Evolutionary conservation across 2,329 filamentous ascomycete genomes (phyloP), one percentile per base, ranked within the genome.

Genomic region (Magnaporthales sp.): DNA sequence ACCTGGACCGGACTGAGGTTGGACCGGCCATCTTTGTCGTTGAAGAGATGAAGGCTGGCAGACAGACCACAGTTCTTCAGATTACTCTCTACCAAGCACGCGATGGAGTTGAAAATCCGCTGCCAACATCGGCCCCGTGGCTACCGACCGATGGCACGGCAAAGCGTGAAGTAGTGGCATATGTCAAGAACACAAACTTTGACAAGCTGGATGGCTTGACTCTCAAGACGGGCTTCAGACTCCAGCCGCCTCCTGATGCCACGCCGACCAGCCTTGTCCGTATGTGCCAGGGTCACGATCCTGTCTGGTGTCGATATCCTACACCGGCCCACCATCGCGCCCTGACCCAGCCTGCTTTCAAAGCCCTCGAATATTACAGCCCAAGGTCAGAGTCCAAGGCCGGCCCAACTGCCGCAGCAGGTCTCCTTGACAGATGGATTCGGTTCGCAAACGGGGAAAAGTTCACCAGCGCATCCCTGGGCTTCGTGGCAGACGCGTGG

Each of bases 401-500:
- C 70, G 68, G 2, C 32, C 67, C 2, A 64, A 60, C 2, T 68
- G 67, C 26, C 77, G 75, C 63, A 73, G 79, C 31, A 79, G 54
- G 54, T 26, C 22, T 26, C 24, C 54, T 85, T 4, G 89, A 92
- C 72, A 81, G 90, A 74, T 93, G 90, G 90, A 77, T 91, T 3
- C 82, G 85, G 29, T 82, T 90, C 66, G 76, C 80, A 1, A 86
- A 84, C 15, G 83, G 83, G 1, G 84, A 85, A 68, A 82, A 77
- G 51, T 91, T 90, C 79, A 91, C 85, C 1, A 83, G 90, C 70
- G 82, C 83, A 3, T 80, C 82, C 1, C 78, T 93, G 1, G 89
- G 86, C 0, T 92, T 85, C 71, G 78, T 92, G 7, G 81, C 82
- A 22, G 91, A 94, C 74, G 86, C 86, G 73, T 91, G 89, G 70